These are phyloP conservation scores for Pseudozyma sp. DNA, from an alignment of 1,284 basidiomycete genomes.

Conservation along the genomic window DNA sequence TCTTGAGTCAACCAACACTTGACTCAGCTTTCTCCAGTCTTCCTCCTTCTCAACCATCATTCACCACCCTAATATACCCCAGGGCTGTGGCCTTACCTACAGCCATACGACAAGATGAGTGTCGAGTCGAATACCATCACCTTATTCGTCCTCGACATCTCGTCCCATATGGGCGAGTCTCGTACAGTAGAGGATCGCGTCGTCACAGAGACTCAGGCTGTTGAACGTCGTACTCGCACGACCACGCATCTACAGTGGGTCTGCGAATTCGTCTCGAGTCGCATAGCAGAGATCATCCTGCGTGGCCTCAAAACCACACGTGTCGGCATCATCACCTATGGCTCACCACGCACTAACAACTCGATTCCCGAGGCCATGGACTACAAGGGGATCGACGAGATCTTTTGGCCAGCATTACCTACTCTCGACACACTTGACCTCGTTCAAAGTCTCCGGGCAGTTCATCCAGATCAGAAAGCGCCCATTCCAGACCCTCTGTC, in stretches of 20 bases:
- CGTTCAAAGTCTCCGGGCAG: constrained; percentile 73
- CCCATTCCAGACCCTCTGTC: constrained; percentile 75
- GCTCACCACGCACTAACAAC: constrained; percentile 74
- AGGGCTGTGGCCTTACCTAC: constrained; percentile 4
- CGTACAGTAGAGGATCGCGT: constrained; percentile 48
- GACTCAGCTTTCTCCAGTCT: background rate
- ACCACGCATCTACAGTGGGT: constrained; percentile 80
- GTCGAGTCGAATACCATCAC: constrained; percentile 48
- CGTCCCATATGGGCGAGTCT: constrained; percentile 82
- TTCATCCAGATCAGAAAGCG: constrained; percentile 26
- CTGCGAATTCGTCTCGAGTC: constrained; percentile 85
- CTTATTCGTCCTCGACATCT: constrained; percentile 83
- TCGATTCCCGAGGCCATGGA: constrained; percentile 75
- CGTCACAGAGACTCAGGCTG: constrained; percentile 20
- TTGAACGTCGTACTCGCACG: constrained; percentile 71
- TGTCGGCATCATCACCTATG: constrained; percentile 86
- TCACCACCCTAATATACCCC: constrained; percentile 12
- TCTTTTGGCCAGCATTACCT: constrained; percentile 82
- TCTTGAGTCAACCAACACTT: constrained; percentile 7
- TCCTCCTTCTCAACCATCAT: constrained; percentile 6
- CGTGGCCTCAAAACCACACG: constrained; percentile 90
- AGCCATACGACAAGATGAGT: constrained; percentile 23
- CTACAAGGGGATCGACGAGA: constrained; percentile 83
- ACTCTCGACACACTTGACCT: constrained; percentile 80
- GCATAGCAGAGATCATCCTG: constrained; percentile 90